These are phyloP conservation scores for Fraxinus anomala DNA, from an alignment of 257 asterid species.

Conservation along the genomic window DNA sequence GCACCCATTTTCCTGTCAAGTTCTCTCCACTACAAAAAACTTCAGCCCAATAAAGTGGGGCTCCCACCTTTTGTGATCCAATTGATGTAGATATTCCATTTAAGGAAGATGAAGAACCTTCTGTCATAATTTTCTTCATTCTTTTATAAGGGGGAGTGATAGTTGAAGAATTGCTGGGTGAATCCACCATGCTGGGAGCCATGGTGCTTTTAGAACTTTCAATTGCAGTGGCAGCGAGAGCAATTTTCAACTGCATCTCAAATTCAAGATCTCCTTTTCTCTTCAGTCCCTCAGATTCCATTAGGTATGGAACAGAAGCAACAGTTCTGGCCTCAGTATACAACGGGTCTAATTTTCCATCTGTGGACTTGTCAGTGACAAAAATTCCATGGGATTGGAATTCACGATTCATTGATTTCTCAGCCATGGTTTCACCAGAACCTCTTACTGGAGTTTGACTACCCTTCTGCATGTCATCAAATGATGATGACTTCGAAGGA, in stretches of 20 bases:
- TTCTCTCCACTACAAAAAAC: constrained; percentile 86
- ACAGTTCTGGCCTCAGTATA: constrained; percentile 40
- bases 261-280: constrained; percentile 91
- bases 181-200: constrained; percentile 38
- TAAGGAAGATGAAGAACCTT: constrained; percentile 49
- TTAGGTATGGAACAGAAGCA: constrained; percentile 41
- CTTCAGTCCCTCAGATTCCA: constrained; percentile 46
- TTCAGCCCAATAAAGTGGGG: constrained; percentile 97
- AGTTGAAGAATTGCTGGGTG: constrained; percentile 41
- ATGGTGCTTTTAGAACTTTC: constrained; percentile 38
- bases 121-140: constrained; percentile 49
- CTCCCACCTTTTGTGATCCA: constrained; percentile 89
- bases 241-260: constrained; percentile 90
- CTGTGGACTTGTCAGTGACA: constrained; percentile 32
- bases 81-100: constrained; percentile 77
- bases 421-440: constrained; percentile 31
- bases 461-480: constrained; percentile 34
- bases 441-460: constrained; percentile 29
- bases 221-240: constrained; percentile 75
- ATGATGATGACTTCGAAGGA: constrained; percentile 34
- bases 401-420: constrained; percentile 33
- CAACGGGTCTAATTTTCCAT: constrained; percentile 35
- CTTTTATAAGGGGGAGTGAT: constrained; percentile 44
- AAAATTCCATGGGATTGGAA: constrained; percentile 30
- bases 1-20: constrained; percentile 95